Conservation (phyloP, 495 filamentous ascomycete species). For the Xanthoparmelia taractica region DNA sequence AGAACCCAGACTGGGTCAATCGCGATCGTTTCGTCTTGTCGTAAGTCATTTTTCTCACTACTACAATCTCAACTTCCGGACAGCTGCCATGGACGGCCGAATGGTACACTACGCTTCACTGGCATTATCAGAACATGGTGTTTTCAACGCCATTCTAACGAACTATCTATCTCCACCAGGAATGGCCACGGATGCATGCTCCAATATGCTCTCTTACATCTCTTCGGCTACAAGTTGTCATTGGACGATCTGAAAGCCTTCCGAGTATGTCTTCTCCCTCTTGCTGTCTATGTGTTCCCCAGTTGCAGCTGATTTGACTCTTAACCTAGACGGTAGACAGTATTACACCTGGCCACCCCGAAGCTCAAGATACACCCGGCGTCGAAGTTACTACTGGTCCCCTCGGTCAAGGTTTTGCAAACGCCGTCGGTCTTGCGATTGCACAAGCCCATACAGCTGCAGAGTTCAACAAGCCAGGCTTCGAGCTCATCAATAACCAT, state of each 20-base stretch:
- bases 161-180: slow-evolving; percentile 37
- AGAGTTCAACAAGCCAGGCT: slow-evolving; percentile 95
- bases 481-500: slow-evolving; percentile 87
- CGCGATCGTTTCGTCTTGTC: slow-evolving; percentile 98
- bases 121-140: background rate
- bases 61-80: background rate
- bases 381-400: slow-evolving; percentile 97
- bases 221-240: slow-evolving; percentile 80
- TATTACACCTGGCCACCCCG: slow-evolving; percentile 94
- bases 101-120: slow-evolving; percentile 1
- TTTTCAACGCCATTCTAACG: slow-evolving; percentile 1
- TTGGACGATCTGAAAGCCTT: slow-evolving; percentile 92
- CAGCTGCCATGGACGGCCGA: background rate
- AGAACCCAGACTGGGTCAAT: slow-evolving; percentile 95
- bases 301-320: slow-evolving; percentile 7
- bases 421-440: slow-evolving; percentile 93
- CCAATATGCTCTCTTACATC: slow-evolving; percentile 95
- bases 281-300: background rate
- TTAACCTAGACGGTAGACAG: slow-evolving; percentile 63
- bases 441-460: slow-evolving; percentile 85
- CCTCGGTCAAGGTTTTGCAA: slow-evolving; percentile 90
- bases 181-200: slow-evolving; percentile 99
- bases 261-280: slow-evolving; percentile 57
- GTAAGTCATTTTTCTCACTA: slow-evolving; percentile 52
- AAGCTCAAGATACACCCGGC: slow-evolving; percentile 92